These are phyloP conservation scores for Neonothopanus nambi DNA, from an alignment of 1,284 basidiomycete species.

Conservation along the genomic window DNA sequence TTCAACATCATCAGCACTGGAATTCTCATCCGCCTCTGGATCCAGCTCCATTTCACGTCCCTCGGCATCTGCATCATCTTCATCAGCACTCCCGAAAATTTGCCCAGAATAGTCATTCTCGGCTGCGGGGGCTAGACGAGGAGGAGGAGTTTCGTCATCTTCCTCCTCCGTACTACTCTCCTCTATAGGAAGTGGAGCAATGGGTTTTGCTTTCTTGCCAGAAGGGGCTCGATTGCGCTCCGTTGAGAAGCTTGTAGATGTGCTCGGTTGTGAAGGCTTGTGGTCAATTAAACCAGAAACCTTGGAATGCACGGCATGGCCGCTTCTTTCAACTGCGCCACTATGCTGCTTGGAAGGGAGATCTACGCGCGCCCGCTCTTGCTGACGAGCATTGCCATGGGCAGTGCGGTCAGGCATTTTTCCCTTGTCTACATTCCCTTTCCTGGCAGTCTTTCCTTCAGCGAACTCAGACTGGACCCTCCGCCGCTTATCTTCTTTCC, in stretches of 20 bases:
- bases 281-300: too few species aligned
- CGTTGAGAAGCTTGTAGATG: too few species aligned
- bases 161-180: neutral
- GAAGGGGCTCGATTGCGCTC: neutral
- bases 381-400: too few species aligned
- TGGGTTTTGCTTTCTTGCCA: too few species aligned
- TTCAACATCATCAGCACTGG: constrained; percentile 8
- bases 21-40: neutral
- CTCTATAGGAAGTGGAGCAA: too few species aligned
- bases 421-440: neutral
- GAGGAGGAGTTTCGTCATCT: neutral
- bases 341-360: neutral
- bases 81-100: neutral
- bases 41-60: constrained; percentile 1
- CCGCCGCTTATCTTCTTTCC: neutral
- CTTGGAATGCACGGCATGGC: too few species aligned
- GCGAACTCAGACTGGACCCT: neutral
- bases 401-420: neutral
- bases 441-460: neutral
- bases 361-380: neutral
- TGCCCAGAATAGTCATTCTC: neutral
- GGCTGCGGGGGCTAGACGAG: neutral
- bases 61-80: neutral
- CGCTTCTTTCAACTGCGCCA: neutral
- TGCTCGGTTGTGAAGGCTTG: too few species aligned